These are phyloP conservation scores for Suhomyces chickasaworum DNA, from an alignment of 1,139 yeast species.

Conservation along the genomic window DNA sequence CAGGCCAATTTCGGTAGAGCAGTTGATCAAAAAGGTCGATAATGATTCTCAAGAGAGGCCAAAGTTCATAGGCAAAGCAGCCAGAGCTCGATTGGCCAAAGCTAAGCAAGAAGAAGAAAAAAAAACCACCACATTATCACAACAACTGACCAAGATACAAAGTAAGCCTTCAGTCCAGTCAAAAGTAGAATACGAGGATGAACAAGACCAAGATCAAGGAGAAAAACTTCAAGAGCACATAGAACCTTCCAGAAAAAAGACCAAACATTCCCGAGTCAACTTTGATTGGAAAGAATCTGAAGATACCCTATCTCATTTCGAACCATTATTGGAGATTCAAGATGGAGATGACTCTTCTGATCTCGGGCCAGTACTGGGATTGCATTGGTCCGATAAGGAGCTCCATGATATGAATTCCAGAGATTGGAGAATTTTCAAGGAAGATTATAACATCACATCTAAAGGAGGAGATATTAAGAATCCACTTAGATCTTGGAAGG, in stretches of 20 bases:
- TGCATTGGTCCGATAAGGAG: slow-evolving; percentile 74
- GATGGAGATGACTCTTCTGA: slow-evolving; percentile 17
- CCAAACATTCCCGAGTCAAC: slow-evolving; percentile 44
- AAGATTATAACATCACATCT: slow-evolving; percentile 69
- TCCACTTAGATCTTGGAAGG: slow-evolving; percentile 78
- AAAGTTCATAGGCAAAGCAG: slow-evolving; percentile 50
- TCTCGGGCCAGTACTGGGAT: slow-evolving; percentile 24
- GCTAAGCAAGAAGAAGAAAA: slow-evolving; percentile 23
- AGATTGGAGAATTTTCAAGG: slow-evolving; percentile 89
- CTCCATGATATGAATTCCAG: slow-evolving; percentile 67
- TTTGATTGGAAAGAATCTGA: slow-evolving; percentile 66
- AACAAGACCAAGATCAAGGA: slow-evolving; percentile 9
- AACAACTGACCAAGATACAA: neutral
- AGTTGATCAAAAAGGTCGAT: slow-evolving; percentile 34
- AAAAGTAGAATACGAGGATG: slow-evolving; percentile 5
- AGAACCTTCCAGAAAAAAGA: slow-evolving; percentile 12
- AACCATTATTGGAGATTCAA: slow-evolving; percentile 41
- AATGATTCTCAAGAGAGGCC: slow-evolving; percentile 30
- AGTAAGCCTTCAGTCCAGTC: slow-evolving; percentile 7
- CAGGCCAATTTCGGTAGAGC: slow-evolving; percentile 47
- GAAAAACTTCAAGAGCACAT: neutral
- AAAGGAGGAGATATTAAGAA: slow-evolving; percentile 54
- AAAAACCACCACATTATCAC: slow-evolving; percentile 15
- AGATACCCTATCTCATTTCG: slow-evolving; percentile 56
- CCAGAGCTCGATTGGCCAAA: slow-evolving; percentile 40